Conservation (phyloP, 148 eudicot genomes). For the Rhododendron griersonianum region DNA sequence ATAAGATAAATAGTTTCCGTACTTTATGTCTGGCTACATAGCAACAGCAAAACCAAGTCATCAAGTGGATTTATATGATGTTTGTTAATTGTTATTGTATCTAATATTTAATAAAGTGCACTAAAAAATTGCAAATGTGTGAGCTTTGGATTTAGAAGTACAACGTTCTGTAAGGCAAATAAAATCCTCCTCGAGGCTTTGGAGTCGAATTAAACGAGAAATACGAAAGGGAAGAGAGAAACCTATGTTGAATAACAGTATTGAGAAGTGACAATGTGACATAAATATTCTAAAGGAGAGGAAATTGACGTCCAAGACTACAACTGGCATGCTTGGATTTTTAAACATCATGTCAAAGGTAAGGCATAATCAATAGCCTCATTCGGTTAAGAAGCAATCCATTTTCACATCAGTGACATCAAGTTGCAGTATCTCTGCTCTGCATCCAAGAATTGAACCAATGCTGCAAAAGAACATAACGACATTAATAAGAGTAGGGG, state of each 20-base stretch:
- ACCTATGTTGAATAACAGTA: neutral
- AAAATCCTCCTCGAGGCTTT: neutral
- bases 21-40: neutral
- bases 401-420: constrained; percentile 94
- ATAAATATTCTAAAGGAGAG: neutral
- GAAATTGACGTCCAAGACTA: neutral
- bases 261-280: neutral
- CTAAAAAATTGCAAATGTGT: neutral
- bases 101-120: neutral
- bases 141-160: neutral
- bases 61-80: neutral
- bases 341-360: neutral
- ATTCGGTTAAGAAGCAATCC: constrained; percentile 57
- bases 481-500: neutral
- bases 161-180: neutral
- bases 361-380: neutral
- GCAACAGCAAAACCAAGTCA: neutral
- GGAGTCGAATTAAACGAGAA: neutral
- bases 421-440: constrained; percentile 90
- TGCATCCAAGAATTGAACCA: constrained; percentile 83
- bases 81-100: neutral
- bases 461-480: constrained; percentile 41
- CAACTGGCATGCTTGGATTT: neutral
- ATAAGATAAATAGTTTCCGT: neutral
- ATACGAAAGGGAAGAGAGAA: neutral